These are phyloP conservation scores for Phytophthora kernoviae DNA, from an alignment of 352 stramenopile genomes.

Conservation along the genomic window DNA sequence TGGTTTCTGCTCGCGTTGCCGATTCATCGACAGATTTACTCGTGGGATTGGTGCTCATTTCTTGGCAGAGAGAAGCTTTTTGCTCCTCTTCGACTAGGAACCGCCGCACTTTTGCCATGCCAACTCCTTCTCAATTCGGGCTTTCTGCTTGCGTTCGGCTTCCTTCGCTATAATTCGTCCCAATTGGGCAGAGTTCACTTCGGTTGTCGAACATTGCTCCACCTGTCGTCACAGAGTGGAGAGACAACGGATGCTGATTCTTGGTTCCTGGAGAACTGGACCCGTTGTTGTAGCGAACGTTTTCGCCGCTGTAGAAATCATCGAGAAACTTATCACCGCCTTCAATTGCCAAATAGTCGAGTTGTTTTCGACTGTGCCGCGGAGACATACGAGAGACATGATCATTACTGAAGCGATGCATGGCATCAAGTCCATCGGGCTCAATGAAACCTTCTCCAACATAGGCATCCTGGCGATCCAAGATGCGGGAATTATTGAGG, in stretches of 20 bases:
- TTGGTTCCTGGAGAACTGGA: slow-evolving; percentile 24
- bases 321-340: slow-evolving; percentile 61
- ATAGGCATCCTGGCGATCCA: slow-evolving; percentile 19
- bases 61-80: slow-evolving; percentile 1
- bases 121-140: slow-evolving; percentile 46
- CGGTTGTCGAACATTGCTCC: slow-evolving; percentile 45
- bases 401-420: slow-evolving; percentile 47
- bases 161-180: slow-evolving; percentile 45
- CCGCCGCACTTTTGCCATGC: slow-evolving; percentile 46
- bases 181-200: slow-evolving; percentile 41
- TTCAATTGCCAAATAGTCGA: slow-evolving; percentile 66
- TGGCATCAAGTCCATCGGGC: slow-evolving; percentile 31
- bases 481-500: background rate
- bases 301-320: slow-evolving; percentile 60
- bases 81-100: slow-evolving; percentile 46
- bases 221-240: slow-evolving; percentile 45
- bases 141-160: slow-evolving; percentile 46
- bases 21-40: slow-evolving; percentile 48
- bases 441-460: slow-evolving; percentile 58
- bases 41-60: slow-evolving; percentile 8
- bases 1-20: slow-evolving; percentile 26
- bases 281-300: slow-evolving; percentile 16
- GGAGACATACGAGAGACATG: slow-evolving; percentile 26
- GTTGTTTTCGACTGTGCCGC: slow-evolving; percentile 50
- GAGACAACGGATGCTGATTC: slow-evolving; percentile 25